phyloP scores from a whole-genome alignment of 345 rosid genomes.

The Arabis hirsuta region DNA sequence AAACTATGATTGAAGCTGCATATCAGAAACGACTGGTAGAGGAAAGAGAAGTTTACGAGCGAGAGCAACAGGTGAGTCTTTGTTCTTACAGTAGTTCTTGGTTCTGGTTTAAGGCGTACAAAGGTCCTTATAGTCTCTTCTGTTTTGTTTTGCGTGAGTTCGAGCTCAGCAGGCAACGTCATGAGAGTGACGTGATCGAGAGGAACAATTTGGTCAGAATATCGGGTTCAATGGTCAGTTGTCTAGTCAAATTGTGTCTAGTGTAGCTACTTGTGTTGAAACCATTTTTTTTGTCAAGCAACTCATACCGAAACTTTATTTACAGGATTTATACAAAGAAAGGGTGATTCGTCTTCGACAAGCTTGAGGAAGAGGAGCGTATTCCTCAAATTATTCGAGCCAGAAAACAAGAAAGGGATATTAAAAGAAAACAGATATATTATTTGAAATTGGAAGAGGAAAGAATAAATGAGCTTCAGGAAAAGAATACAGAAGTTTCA shows the following conservation, averaged over 20 bases:
- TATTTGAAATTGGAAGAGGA: constrained; percentile 73
- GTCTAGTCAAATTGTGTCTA: constrained; percentile 10
- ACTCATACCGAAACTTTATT: background rate
- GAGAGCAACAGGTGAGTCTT: constrained; percentile 73
- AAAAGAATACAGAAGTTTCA: background rate
- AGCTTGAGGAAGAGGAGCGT: constrained; percentile 74
- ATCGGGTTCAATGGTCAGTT: constrained; percentile 72
- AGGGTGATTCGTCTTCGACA: constrained; percentile 61
- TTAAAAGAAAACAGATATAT: constrained; percentile 69
- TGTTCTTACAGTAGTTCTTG: background rate
- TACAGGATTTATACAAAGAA: constrained; percentile 69
- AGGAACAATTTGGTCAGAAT: constrained; percentile 74
- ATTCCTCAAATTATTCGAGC: constrained; percentile 65
- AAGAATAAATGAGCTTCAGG: constrained; percentile 41
- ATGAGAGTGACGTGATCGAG: constrained; percentile 92
- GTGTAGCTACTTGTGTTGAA: background rate
- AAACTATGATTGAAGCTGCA: constrained; percentile 93
- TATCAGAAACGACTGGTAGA: constrained; percentile 81
- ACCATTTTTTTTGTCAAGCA: too few species aligned
- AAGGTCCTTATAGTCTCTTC: constrained; percentile 18
- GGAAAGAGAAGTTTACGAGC: constrained; percentile 82
- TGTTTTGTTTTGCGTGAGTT: constrained; percentile 64
- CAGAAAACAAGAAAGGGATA: constrained; percentile 73
- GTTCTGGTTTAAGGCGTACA: constrained; percentile 3
- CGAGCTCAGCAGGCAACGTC: constrained; percentile 85